Conservation (phyloP, 129 eudicot genomes). For the Artemisia tridentata region DNA sequence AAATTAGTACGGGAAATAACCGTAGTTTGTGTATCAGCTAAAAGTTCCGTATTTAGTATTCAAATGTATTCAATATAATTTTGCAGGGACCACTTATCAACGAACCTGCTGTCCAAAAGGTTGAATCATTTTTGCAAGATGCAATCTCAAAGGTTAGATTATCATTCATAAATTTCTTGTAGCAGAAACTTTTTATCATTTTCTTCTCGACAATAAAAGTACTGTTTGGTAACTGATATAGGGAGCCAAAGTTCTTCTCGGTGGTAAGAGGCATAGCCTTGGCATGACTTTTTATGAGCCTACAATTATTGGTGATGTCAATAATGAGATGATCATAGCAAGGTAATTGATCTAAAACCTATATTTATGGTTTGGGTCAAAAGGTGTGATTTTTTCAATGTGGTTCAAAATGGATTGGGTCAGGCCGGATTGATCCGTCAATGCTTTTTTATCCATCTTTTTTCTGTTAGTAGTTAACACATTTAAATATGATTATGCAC, state of each 20-base stretch:
- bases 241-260: conserved; percentile 88
- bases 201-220: background rate
- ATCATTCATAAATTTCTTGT: background rate
- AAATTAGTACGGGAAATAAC: too few relatives aligned
- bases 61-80: conserved; percentile 24
- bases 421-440: background rate
- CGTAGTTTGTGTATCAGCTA: too few relatives aligned
- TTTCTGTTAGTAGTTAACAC: too few relatives aligned
- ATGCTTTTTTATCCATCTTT: too few relatives aligned
- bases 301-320: conserved; percentile 70
- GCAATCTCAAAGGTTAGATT: conserved; percentile 77
- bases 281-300: conserved; percentile 91
- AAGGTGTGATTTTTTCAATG: background rate
- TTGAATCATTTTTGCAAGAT: conserved; percentile 45
- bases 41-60: too few relatives aligned
- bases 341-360: conserved; percentile 50
- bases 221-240: conserved; percentile 25
- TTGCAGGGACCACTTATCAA: conserved; percentile 93
- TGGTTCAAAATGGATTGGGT: background rate
- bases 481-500: too few relatives aligned
- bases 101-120: conserved; percentile 92
- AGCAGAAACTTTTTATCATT: background rate
- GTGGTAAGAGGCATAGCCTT: conserved; percentile 89
- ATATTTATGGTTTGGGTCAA: too few relatives aligned
- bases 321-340: conserved; percentile 80